Evolutionary conservation across 2,329 filamentous ascomycete genomes (phyloP), one percentile per base, ranked within the genome.

Genomic region (Xylariaceae sp.): DNA sequence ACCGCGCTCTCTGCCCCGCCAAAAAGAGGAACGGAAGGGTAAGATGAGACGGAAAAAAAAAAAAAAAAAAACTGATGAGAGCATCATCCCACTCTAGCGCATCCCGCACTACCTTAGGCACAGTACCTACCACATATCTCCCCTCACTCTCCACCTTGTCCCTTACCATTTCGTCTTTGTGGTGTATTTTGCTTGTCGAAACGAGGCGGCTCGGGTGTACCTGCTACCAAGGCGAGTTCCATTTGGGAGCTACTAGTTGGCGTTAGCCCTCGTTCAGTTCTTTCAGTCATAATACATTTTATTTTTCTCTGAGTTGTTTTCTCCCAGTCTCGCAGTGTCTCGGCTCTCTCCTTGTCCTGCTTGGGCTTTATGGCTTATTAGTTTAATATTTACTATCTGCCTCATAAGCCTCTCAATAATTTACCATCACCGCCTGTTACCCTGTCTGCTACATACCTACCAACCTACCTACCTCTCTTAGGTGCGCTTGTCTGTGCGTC

Each of bases 11-110:
- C 48, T 52, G 42, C 47, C 52, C 51, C 50, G 50, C 54, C 47
- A 48, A 41, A 43, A 41, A 45, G 37, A 41, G 20, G 22, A 50
- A 35, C 27, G 16, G 25, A 32, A 16, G 27, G 27, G 27, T 5
- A 14, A 4, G 5, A 5, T 32, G 12, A 32, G 3, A 4, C 7
- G 29, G 32, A 45, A 39, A 37, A 47, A 38, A 35, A 49, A 42
- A 41, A 39, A 50, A 57, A 52, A 53, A 47, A 48, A 45, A 43
- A 41, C 50, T 41, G 32, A 50, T 35, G 44, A 52, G 47, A 53
- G 42, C 45, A 45, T 43, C 54, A 56, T 54, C 52, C 54, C 54
- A 53, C 49, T 55, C 46, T 51, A 39, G 37, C 22, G 40, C 20
- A 8, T 20, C 33, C n/a, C 36, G 27, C 40, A 34, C 36, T 34